Evolutionary conservation across 2,329 filamentous ascomycete genomes (phyloP).

Genomic region (Zasmidium cellare): DNA sequence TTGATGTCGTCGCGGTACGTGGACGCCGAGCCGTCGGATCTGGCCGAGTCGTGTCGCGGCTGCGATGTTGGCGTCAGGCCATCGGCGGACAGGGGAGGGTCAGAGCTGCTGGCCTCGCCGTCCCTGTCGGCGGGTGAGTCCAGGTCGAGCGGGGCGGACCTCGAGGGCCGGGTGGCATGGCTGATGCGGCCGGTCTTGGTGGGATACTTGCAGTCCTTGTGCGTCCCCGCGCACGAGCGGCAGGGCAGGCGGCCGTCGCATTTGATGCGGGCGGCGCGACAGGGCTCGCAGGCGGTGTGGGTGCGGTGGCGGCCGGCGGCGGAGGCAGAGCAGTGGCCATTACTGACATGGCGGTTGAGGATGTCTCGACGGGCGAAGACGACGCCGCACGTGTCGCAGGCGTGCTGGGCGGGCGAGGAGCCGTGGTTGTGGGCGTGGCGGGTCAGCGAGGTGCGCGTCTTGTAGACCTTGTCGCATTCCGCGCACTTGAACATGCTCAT

Average conservation of each 20-base stretch:
- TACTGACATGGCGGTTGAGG: conserved; percentile 15
- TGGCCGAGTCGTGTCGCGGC: background rate
- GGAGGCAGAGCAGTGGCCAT: conserved; percentile 12
- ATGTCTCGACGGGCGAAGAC: conserved; percentile 19
- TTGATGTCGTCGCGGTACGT: background rate
- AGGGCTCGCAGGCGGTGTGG: conserved; percentile 21
- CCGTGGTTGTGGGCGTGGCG: conserved; percentile 20
- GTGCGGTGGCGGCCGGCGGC: conserved; percentile 9
- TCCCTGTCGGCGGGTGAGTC: background rate
- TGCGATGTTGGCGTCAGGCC: background rate
- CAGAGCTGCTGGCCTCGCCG: background rate
- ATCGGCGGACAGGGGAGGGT: background rate
- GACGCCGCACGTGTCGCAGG: conserved; percentile 16
- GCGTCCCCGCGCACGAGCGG: conserved; percentile 9
- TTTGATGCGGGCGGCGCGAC: conserved; percentile 16
- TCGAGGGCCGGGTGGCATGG: conserved; percentile 8
- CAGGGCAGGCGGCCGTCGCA: conserved; percentile 19
- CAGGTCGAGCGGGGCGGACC: background rate
- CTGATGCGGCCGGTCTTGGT: conserved; percentile 15
- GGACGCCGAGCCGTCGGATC: background rate
- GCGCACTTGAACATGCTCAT: conserved; percentile 15
- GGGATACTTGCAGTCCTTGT: conserved; percentile 16
- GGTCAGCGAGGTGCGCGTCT: conserved; percentile 18
- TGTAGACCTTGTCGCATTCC: conserved; percentile 19
- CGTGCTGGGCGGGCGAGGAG: conserved; percentile 10